phyloP scores from a whole-genome alignment of 345 rosid genomes.

The Salix arbutifolia region DNA sequence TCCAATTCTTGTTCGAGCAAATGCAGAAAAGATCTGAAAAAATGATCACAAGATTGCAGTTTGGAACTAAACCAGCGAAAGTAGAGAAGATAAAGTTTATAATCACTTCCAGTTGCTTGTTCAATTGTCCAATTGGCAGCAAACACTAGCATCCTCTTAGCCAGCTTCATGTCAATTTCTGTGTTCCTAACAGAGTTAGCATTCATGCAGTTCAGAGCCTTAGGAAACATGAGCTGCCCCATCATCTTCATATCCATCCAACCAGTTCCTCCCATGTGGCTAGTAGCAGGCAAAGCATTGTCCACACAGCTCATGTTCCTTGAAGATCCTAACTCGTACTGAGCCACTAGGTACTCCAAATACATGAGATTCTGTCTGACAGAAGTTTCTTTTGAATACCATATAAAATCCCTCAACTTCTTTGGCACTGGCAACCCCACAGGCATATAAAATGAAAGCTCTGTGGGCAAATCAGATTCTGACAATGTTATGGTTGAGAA shows the following conservation, averaged over 20 bases:
- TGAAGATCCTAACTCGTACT: slow-evolving; percentile 30
- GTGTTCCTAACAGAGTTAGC: slow-evolving; percentile 8
- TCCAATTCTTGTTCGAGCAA: slow-evolving; percentile 46
- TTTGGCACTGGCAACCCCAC: slow-evolving; percentile 89
- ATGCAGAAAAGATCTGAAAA: slow-evolving; percentile 41
- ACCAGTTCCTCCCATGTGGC: slow-evolving; percentile 16
- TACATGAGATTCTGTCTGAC: slow-evolving; percentile 78
- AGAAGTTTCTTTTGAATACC: slow-evolving; percentile 60
- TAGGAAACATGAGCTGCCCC: slow-evolving; percentile 38
- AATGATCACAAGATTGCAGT: slow-evolving; percentile 37
- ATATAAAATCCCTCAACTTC: slow-evolving; percentile 49
- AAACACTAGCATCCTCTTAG: slow-evolving; percentile 51
- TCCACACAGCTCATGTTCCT: slow-evolving; percentile 18
- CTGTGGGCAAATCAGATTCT: slow-evolving; percentile 27
- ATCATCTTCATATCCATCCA: slow-evolving; percentile 36
- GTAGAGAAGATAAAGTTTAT: slow-evolving; percentile 60
- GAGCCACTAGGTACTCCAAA: slow-evolving; percentile 72
- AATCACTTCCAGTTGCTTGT: slow-evolving; percentile 72
- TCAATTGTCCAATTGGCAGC: slow-evolving; percentile 82
- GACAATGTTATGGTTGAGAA: slow-evolving; percentile 36
- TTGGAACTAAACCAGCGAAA: slow-evolving; percentile 64
- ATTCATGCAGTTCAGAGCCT: slow-evolving; percentile 21
- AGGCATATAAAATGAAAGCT: slow-evolving; percentile 46
- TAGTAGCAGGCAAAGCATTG: slow-evolving; percentile 23
- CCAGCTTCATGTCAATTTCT: slow-evolving; percentile 26